Base-by-base conservation (phyloP, 163 green algal genomes). In the Chlamydomonas reinhardtii region DNA sequence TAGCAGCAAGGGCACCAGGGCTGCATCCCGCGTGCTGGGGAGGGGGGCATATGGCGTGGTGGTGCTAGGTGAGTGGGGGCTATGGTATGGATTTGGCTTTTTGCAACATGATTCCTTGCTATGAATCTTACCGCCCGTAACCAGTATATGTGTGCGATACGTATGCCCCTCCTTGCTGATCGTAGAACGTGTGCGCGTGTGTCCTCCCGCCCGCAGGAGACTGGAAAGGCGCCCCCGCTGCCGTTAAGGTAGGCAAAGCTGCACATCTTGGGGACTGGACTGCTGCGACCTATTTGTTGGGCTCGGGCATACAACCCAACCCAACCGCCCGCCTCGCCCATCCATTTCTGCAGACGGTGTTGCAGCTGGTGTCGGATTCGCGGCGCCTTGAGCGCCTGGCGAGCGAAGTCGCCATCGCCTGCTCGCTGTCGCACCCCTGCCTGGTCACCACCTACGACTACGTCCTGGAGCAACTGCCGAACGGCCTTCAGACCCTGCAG, bases 401-500 rank as follows among this genome's bases (percentile, higher is more conserved):
- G 12, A 32, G 71, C 19, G 71, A 76, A 37, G 71, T 61, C 48
- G 73, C 73, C 29, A 27, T 78, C 27, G 65, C 73, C 29, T 27
- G 9, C 15, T 27, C 73, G 9, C 48, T 78, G 43, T 39, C 8
- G 27, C 73, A 78, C 73, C 48, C 73, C 14, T 20, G 65, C 48
- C 12, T 78, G 5, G 73, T 78, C 25, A n/a, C 73, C 43, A 78
- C 73, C 4, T 78, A 78, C 48, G 14, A 65, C 43, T 78, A 39
- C 43, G 19, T 0, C 25, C 27, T 78, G 22, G 37, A 61, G 64
- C 64, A 37, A n/a, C 64, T 71, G 64, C 64, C 64, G 15, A 3
- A 32, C 29, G 27, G n/a, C n/a, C n/a, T n/a, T n/a, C n/a, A n/a
- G n/a, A n/a, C n/a, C 35, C 35, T 70, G 64, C 12, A 11, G 8